These are phyloP conservation scores for Pterocarpus macrocarpus DNA, from an alignment of 306 rosid genomes.

Conservation along the genomic window DNA sequence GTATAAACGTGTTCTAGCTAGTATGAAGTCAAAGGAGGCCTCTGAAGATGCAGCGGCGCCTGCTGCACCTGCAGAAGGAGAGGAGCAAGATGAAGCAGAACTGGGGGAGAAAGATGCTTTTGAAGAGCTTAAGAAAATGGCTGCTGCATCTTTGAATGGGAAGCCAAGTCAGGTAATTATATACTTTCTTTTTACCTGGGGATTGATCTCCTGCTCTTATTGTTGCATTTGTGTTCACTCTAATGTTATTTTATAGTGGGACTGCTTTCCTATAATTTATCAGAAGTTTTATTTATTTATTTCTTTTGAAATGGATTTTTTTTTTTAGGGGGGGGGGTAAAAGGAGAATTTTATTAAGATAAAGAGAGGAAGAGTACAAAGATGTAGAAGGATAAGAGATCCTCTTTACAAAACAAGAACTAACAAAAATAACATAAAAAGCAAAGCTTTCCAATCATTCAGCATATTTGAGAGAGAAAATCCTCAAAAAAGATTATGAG, in stretches of 20 bases:
- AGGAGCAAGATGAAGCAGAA: constrained; percentile 66
- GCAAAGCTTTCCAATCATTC: background rate
- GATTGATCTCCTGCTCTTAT: background rate
- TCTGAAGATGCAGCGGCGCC: constrained; percentile 54
- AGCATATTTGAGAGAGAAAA: no score
- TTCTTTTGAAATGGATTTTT: background rate
- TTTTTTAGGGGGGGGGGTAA: background rate
- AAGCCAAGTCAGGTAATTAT: constrained; percentile 65
- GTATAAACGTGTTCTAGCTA: constrained; percentile 84
- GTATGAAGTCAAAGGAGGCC: constrained; percentile 66
- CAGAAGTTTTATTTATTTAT: background rate
- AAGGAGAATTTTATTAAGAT: background rate
- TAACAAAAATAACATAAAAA: background rate
- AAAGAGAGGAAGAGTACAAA: background rate
- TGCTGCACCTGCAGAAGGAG: constrained; percentile 50
- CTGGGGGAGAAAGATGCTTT: constrained; percentile 79
- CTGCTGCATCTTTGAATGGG: constrained; percentile 73
- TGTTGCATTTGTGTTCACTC: background rate
- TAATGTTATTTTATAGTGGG: background rate
- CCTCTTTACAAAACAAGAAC: background rate
- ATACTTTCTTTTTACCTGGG: background rate
- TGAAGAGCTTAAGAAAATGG: constrained; percentile 94
- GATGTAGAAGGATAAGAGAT: background rate
- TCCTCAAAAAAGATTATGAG: background rate
- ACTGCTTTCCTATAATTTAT: background rate